Base-by-base conservation (phyloP, 2,329 filamentous ascomycete genomes). In the Saccharata proteae region DNA sequence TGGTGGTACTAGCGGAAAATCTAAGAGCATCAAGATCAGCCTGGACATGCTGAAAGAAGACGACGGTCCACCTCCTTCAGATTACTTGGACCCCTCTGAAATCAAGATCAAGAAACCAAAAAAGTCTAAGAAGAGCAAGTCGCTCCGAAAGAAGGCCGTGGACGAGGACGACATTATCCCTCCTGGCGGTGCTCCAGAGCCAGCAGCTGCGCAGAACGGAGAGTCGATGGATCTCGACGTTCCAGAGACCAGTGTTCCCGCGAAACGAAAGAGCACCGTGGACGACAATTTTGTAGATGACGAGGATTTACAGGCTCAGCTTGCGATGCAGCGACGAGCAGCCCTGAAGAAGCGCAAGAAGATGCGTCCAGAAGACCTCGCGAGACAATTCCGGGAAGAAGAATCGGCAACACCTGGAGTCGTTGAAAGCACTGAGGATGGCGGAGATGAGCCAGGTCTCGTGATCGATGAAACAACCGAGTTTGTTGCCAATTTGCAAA, bases 391-490 rank as follows among this genome's bases (percentile, higher is more conserved):
- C 22, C 64, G 67, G 37, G 74, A 81, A 49, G 76, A 81, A 43
- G 59, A 52, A 21, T 61, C 59, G 3, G 62, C 62, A 31, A 61
- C 59, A 1, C 58, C 61, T 7, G 57, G 50, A 16, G 49, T 57
- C n/a, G 55, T 70, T 47, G 77, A 74, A 13, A 70, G 76, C 17
- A 74, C 77, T 29, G 68, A 69, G 15, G 60, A 68, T 3, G 62
- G 57, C 11, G 63, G 71, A 3, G 61, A 62, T 13, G 65, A 69
- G 30, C 64, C 63, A 2, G 88, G 85, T 2, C 64, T 98, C 2
- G 71, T 94, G n/a, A 86, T 98, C 35, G 88, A 94, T 38, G 90
- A 94, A 50, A 93, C 88, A 1, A 85, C 85, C 0, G 86, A 93
- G 46, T 98, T 98, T 45, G 80, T 98, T 17, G 80, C 85, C 16